These are phyloP conservation scores for Helicocarpus griseus DNA, from an alignment of 2,329 filamentous ascomycete genomes.

Conservation along the genomic window DNA sequence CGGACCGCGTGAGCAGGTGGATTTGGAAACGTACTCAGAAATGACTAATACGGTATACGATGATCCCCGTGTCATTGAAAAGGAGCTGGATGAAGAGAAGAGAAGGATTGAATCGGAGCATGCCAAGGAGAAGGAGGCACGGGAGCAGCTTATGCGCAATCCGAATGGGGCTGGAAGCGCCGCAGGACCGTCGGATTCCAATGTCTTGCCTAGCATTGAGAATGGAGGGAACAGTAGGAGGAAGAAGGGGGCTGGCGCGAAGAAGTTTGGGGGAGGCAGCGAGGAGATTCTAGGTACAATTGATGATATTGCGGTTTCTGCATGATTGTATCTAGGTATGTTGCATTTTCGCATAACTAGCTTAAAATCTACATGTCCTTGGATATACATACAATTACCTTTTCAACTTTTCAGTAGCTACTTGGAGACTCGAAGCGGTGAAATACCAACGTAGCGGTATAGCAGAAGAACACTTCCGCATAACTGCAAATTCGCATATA, in stretches of 20 bases:
- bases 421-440: no score
- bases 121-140: slow-evolving; percentile 34
- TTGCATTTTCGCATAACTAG: no score
- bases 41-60: slow-evolving; percentile 38
- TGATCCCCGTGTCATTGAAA: slow-evolving; percentile 30
- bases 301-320: slow-evolving; percentile 16
- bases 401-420: no score
- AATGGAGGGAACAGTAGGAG: slow-evolving; percentile 21
- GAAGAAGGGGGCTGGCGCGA: slow-evolving; percentile 12
- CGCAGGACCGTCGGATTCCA: slow-evolving; percentile 13
- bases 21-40: slow-evolving; percentile 35
- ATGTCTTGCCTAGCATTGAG: slow-evolving; percentile 22
- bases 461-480: no score
- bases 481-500: no score
- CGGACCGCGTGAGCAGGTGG: slow-evolving; percentile 34
- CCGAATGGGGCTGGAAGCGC: slow-evolving; percentile 23
- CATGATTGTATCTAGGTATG: no score
- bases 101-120: slow-evolving; percentile 38
- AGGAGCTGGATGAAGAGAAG: slow-evolving; percentile 36
- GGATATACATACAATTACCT: no score
- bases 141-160: slow-evolving; percentile 35
- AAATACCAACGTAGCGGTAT: no score
- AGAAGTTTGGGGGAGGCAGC: slow-evolving; percentile 23
- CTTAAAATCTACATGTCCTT: no score
- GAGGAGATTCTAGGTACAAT: slow-evolving; percentile 33